These are phyloP conservation scores for Samsoniella hepiali DNA, from an alignment of 2,329 filamentous ascomycete genomes.

Conservation along the genomic window DNA sequence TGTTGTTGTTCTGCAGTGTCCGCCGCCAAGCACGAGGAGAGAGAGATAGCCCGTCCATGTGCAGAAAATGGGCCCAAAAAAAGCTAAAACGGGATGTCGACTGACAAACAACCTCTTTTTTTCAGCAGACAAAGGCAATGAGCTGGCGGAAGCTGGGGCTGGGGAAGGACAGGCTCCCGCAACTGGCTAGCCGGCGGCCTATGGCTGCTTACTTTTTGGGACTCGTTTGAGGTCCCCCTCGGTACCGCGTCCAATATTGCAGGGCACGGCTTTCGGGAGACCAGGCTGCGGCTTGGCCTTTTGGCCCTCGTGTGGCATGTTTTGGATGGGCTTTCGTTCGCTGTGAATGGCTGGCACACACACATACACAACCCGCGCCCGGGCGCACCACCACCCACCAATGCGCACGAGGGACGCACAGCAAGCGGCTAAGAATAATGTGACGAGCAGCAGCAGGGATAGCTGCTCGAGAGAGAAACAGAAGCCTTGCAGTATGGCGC, in stretches of 20 bases:
- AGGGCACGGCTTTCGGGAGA: constrained; percentile 12
- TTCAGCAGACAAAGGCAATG: not conserved
- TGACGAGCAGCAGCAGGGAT: not conserved
- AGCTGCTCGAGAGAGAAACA: not conserved
- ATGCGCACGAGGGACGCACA: not conserved
- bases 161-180: not conserved
- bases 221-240: not conserved
- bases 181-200: not conserved
- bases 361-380: not conserved
- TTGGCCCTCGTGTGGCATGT: not conserved
- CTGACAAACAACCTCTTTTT: not conserved
- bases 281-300: not conserved
- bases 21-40: not conserved
- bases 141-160: not conserved
- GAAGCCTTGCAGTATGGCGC: not conserved
- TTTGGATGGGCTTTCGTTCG: constrained; percentile 5
- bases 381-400: not conserved
- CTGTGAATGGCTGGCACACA: not conserved
- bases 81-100: constrained; percentile 6
- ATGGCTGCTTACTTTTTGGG: not conserved
- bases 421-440: constrained; percentile 6
- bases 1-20: not conserved
- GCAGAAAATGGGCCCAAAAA: not conserved
- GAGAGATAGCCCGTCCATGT: not conserved
- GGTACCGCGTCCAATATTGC: not conserved